Percentiles rank a stretch among this genome's conserved stretches.
These are phyloP conservation scores for Papiliotrema nemorosa DNA, from an alignment of 1,284 basidiomycete genomes.

Conservation along the genomic window DNA sequence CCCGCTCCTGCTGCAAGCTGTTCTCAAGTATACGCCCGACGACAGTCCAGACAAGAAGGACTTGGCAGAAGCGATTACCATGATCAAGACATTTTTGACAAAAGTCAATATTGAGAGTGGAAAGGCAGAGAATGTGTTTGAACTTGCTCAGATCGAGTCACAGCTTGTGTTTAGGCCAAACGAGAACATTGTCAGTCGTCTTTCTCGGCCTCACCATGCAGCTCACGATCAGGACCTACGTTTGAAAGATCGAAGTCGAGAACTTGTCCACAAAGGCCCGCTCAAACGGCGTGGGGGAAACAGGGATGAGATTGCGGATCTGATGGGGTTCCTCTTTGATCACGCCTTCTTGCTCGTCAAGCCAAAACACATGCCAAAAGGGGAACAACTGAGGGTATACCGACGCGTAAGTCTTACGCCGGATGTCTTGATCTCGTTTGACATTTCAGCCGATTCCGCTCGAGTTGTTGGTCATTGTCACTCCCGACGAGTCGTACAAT, in stretches of 20 bases:
- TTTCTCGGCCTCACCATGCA: too few species aligned
- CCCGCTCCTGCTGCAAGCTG: slow-evolving; percentile 87
- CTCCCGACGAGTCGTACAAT: slow-evolving; percentile 65
- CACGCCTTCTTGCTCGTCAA: slow-evolving; percentile 96
- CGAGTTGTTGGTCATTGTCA: slow-evolving; percentile 81
- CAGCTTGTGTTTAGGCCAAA: slow-evolving; percentile 81
- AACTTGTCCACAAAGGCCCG: slow-evolving; percentile 90
- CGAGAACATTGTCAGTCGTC: slow-evolving; percentile 70
- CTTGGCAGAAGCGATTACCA: slow-evolving; percentile 73
- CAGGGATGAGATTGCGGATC: slow-evolving; percentile 76
- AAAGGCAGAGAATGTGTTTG: slow-evolving; percentile 89
- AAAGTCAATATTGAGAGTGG: slow-evolving; percentile 91
- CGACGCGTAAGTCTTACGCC: slow-evolving; percentile 63
- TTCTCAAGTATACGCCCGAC: slow-evolving; percentile 87
- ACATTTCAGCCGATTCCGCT: slow-evolving; percentile 82
- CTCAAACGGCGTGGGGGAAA: slow-evolving; percentile 80
- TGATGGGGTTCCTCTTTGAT: slow-evolving; percentile 94
- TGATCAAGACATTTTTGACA: slow-evolving; percentile 77
- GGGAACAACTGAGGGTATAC: slow-evolving; percentile 91
- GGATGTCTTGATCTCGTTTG: not conserved
- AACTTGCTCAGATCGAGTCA: slow-evolving; percentile 82
- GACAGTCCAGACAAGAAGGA: slow-evolving; percentile 82
- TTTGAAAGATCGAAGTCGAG: slow-evolving; percentile 78
- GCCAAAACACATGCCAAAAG: slow-evolving; percentile 76
- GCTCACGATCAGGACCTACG: slow-evolving; percentile 88